Evolutionary conservation across 2,329 filamentous ascomycete species (phyloP).

Genomic region (Nigrospora oryzae): DNA sequence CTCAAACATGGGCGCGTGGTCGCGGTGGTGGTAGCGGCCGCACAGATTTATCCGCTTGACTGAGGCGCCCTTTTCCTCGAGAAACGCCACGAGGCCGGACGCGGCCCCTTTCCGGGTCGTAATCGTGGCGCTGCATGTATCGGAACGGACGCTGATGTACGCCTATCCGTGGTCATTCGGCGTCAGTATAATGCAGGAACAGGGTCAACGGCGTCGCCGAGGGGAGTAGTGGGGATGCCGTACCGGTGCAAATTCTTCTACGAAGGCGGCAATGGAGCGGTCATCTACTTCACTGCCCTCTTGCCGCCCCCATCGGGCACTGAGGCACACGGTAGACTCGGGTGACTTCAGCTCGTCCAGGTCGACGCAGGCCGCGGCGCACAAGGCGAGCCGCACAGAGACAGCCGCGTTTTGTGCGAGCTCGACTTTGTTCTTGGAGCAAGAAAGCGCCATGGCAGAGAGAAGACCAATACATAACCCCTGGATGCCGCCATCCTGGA

Average conservation of each 20-base stretch:
- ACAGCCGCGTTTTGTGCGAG: not conserved
- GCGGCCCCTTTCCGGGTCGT: not conserved
- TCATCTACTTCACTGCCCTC: not conserved
- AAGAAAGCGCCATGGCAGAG: not conserved
- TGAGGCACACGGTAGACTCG: not conserved
- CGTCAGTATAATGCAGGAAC: too few species aligned
- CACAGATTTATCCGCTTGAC: not conserved
- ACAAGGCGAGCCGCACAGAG: not conserved
- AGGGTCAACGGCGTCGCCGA: too few species aligned
- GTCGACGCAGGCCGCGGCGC: not conserved
- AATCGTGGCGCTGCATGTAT: not conserved
- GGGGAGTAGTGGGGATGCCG: too few species aligned
- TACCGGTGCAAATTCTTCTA: not conserved
- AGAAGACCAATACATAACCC: not conserved
- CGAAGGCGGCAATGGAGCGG: not conserved
- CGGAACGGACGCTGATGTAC: not conserved
- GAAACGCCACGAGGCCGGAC: not conserved
- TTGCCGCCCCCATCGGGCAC: not conserved
- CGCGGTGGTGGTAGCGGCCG: not conserved
- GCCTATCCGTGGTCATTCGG: not conserved
- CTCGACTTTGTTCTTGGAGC: not conserved
- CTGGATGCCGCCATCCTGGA: not conserved
- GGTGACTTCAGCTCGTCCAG: not conserved
- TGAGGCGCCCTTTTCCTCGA: not conserved
- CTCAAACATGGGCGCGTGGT: not conserved